Percentiles rank a stretch among this genome's conserved stretches.
Conservation (phyloP, 2,329 filamentous ascomycete species). For the Capronia coronata region DNA sequence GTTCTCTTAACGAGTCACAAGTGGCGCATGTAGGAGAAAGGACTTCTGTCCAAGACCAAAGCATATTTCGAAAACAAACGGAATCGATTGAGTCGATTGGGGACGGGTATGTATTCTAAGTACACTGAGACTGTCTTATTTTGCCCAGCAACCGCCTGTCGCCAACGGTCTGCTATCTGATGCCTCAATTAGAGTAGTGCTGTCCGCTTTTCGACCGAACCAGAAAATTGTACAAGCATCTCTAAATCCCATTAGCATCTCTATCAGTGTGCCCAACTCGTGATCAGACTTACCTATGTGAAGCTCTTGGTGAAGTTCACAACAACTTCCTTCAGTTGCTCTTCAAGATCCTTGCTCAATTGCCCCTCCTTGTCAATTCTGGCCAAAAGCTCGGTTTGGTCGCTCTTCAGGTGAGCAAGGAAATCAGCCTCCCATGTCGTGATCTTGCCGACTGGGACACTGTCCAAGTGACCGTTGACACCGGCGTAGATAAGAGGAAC, state of each 20-base stretch:
- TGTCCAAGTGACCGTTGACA: constrained; percentile 95
- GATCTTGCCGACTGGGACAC: constrained; percentile 82
- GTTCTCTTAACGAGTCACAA: too few species aligned
- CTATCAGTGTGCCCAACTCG: neutral
- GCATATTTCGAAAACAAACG: constrained; percentile 13
- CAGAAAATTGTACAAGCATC: constrained; percentile 26
- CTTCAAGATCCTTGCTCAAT: constrained; percentile 82
- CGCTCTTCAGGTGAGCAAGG: constrained; percentile 83
- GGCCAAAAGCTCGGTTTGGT: constrained; percentile 74
- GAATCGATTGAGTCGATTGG: constrained; percentile 28
- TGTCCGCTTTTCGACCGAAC: constrained; percentile 19
- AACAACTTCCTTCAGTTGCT: constrained; percentile 61
- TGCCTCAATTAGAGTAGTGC: constrained; percentile 14
- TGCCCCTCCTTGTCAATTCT: constrained; percentile 94
- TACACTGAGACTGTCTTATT: constrained; percentile 23
- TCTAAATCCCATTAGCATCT: constrained; percentile 5
- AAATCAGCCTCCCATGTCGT: constrained; percentile 92
- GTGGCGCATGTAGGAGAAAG: neutral
- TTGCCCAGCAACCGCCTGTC: constrained; percentile 11
- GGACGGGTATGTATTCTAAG: constrained; percentile 26
- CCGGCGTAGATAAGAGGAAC: constrained; percentile 98
- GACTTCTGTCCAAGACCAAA: neutral
- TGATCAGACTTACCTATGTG: constrained; percentile 40
- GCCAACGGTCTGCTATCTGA: constrained; percentile 5
- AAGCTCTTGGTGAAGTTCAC: constrained; percentile 90